Evolutionary conservation across 177 flowering plant genomes (phyloP).

Genomic region (Tripterygium wilfordii): DNA sequence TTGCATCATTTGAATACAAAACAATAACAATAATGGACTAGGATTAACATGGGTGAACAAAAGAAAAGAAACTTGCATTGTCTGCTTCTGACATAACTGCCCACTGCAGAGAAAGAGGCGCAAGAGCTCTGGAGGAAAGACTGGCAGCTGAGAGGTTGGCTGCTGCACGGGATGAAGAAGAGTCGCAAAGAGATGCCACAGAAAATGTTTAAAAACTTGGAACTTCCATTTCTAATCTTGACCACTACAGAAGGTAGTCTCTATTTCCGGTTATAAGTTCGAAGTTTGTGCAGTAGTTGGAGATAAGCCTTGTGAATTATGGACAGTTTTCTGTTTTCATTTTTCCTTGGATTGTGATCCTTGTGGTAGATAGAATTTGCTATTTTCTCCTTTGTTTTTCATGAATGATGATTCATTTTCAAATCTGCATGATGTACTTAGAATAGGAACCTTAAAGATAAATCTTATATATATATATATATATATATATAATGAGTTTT

Average conservation of each 20-base stretch:
- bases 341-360: constrained; percentile 7
- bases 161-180: constrained; percentile 39
- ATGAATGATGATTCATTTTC: not conserved
- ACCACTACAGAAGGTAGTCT: not conserved
- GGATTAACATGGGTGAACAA: too few relatives aligned
- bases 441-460: too few relatives aligned
- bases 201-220: constrained; percentile 51
- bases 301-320: not conserved
- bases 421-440: not conserved
- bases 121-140: constrained; percentile 93
- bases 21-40: too few relatives aligned
- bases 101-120: constrained; percentile 89
- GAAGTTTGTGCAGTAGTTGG: constrained; percentile 8
- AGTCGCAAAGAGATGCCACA: constrained; percentile 42
- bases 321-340: constrained; percentile 11
- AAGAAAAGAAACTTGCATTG: not conserved
- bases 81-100: not conserved
- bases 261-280: not conserved
- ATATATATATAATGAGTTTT: too few relatives aligned
- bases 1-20: too few relatives aligned
- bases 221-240: not conserved
- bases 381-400: not conserved
- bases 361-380: not conserved
- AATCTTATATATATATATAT: too few relatives aligned
- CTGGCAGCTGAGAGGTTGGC: constrained; percentile 67